Percentiles rank a stretch among this genome's conserved stretches.
Evolutionary conservation across 2,329 filamentous ascomycete species (phyloP).

Genomic region (Orbilia ellipsospora): DNA sequence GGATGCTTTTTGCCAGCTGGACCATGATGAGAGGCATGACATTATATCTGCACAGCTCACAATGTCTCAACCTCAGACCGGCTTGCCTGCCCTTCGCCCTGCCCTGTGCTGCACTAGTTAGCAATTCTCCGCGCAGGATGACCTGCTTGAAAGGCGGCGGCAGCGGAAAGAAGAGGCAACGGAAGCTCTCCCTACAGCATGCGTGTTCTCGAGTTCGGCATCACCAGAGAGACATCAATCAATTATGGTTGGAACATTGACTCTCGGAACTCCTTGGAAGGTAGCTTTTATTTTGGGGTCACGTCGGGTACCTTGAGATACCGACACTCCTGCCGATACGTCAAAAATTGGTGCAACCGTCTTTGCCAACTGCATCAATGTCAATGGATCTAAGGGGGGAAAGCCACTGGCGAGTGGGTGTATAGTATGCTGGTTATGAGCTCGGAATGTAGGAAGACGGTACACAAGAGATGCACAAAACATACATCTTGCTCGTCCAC

Average conservation of each 20-base stretch:
- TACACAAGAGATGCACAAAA: constrained; percentile 21
- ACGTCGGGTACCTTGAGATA: constrained; percentile 16
- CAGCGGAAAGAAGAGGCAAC: constrained; percentile 39
- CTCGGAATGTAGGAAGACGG: constrained; percentile 51
- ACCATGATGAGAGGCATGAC: constrained; percentile 13
- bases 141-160: constrained; percentile 41
- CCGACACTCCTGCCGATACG: constrained; percentile 24
- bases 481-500: constrained; percentile 3
- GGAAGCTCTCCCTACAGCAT: constrained; percentile 45
- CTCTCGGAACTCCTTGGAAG: constrained; percentile 3
- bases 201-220: constrained; percentile 1
- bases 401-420: constrained; percentile 6
- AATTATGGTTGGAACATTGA: neutral
- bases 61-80: constrained; percentile 50
- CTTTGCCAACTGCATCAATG: constrained; percentile 15
- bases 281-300: neutral
- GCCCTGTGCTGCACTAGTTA: neutral
- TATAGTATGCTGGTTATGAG: constrained; percentile 28
- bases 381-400: constrained; percentile 21
- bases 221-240: constrained; percentile 4
- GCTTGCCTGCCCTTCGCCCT: neutral
- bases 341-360: constrained; percentile 27
- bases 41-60: constrained; percentile 40
- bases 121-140: constrained; percentile 36
- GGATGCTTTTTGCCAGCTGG: constrained; percentile 32